phyloP scores from a whole-genome alignment of 768 basidiomycete genomes.

The Porpolomopsis calyptriformis region DNA sequence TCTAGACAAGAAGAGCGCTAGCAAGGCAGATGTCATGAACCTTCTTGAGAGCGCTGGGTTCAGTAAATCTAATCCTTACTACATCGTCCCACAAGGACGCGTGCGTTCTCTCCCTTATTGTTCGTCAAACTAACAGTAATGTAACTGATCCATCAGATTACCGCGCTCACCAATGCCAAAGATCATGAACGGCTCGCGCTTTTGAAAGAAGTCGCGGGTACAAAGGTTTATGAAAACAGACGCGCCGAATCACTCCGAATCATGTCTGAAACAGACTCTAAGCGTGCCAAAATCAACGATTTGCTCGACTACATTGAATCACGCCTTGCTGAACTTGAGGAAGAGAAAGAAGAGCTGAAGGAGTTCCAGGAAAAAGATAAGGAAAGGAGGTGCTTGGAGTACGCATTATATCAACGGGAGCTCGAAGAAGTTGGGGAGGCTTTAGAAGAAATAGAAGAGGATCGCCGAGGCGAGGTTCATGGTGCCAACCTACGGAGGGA shows the following conservation, averaged over 20 bases:
- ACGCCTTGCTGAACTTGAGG: slow-evolving; percentile 82
- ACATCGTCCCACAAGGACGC: slow-evolving; percentile 96
- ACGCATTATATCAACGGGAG: slow-evolving; percentile 86
- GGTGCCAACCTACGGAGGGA: slow-evolving; percentile 73
- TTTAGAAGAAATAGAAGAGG: slow-evolving; percentile 77
- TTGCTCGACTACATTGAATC: slow-evolving; percentile 86
- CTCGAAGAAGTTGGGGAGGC: slow-evolving; percentile 80
- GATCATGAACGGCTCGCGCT: slow-evolving; percentile 87
- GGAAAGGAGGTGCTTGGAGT: slow-evolving; percentile 88
- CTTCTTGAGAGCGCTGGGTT: slow-evolving; percentile 95
- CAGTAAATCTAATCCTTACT: slow-evolving; percentile 97
- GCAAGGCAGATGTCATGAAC: slow-evolving; percentile 97
- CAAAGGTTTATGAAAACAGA: slow-evolving; percentile 94
- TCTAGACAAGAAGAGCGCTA: slow-evolving; percentile 88
- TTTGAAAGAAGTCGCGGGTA: slow-evolving; percentile 97
- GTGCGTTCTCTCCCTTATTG: slow-evolving; percentile 36
- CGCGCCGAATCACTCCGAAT: slow-evolving; percentile 87
- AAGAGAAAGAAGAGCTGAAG: slow-evolving; percentile 96
- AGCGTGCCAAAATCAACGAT: slow-evolving; percentile 85
- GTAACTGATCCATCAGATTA: slow-evolving; percentile 49
- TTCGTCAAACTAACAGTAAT: not conserved
- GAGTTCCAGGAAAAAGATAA: slow-evolving; percentile 96
- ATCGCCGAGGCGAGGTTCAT: slow-evolving; percentile 73
- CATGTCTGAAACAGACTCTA: slow-evolving; percentile 93
- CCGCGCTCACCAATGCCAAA: slow-evolving; percentile 92